Evolutionary conservation across 2,329 filamentous ascomycete genomes (phyloP), one percentile per base, ranked within the genome.

Genomic region (Ophiostoma triangulosporum): DNA sequence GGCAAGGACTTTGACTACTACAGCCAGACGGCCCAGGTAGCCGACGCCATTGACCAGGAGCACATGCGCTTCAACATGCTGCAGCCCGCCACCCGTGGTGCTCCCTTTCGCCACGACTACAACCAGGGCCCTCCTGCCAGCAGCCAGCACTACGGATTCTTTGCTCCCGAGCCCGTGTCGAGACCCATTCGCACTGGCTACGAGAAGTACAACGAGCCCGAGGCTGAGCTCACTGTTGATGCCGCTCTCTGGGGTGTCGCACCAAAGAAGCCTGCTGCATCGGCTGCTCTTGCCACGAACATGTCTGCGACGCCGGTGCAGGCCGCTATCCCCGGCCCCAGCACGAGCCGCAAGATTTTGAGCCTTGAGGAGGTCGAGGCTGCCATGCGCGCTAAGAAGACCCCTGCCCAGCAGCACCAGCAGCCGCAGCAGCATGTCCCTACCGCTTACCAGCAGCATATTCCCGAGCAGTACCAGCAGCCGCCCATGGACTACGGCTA

Each of bases 331-430:
- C 63, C 70, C 33, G 55, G 61, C 43, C 60, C 59, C 20, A 56
- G 60, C 55, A 40, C 59, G 24, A 64, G 75, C 40, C 81, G 82
- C 63, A 96, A 90, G 72, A 84, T 96, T 70, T 83, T 98, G 85
- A 97, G 88, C 62, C 68, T 98, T 63, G 93, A 97, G 66, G 93
- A 98, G 70, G 90, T 98, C 20, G 93, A 98, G 70, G 91, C 91
- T 52, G 83, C 88, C 59, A 90, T 98, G 84, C 81, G 86, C 56
- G 75, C 78, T 32, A 84, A 90, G 60, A 70, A 79, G 31, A 78
- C 35, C 7, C 45, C 50, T n/a, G 20, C 45, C 2, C 20, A 17
- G n/a, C 50, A 50, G 46, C 69, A 5, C 63, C 69, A 54, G 64
- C 67, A 7, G 59, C 57, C 45, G 60, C 61, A 38, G 17, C 38